phyloP scores from a whole-genome alignment of 2,329 filamentous ascomycete species.

The Beauveria scarabaeidicola region DNA sequence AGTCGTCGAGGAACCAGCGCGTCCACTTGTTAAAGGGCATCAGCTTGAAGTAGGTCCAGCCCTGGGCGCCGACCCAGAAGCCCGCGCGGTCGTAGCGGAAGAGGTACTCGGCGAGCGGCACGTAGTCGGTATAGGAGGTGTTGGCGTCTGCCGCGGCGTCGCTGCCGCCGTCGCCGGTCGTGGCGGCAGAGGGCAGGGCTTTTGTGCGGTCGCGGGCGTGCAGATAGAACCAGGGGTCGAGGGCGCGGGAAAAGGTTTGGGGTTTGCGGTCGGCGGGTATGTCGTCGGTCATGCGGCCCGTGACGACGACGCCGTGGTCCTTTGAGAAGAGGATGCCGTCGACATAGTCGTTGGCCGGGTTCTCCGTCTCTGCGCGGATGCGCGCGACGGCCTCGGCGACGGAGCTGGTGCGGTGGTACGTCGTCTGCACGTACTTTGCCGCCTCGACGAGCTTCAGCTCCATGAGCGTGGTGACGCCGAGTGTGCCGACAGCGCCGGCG shows the following conservation, averaged over 20 bases:
- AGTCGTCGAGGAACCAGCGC: constrained; percentile 63
- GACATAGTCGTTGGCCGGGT: constrained; percentile 54
- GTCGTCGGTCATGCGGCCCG: constrained; percentile 52
- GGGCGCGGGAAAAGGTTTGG: constrained; percentile 50
- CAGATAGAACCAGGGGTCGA: constrained; percentile 71
- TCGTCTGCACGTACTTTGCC: constrained; percentile 51
- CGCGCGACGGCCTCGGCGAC: constrained; percentile 38
- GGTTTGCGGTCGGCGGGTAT: constrained; percentile 26
- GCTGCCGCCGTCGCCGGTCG: neutral
- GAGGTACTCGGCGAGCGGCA: constrained; percentile 63
- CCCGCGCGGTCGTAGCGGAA: constrained; percentile 69
- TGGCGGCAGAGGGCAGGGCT: constrained; percentile 16
- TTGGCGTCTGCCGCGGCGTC: constrained; percentile 7
- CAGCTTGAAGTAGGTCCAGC: constrained; percentile 57
- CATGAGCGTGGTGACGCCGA: constrained; percentile 59
- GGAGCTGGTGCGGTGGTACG: constrained; percentile 48
- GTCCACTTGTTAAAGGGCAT: constrained; percentile 58
- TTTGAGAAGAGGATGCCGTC: constrained; percentile 62
- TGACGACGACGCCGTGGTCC: constrained; percentile 57
- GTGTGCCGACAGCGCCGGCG: constrained; percentile 57
- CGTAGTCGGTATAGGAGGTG: constrained; percentile 38
- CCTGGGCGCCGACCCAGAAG: constrained; percentile 62
- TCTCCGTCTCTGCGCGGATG: constrained; percentile 38
- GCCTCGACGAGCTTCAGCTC: constrained; percentile 56
- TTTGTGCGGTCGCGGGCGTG: constrained; percentile 48